Evolutionary conservation across 768 basidiomycete genomes (phyloP).

Genomic region (Auriscalpium orientale): DNA sequence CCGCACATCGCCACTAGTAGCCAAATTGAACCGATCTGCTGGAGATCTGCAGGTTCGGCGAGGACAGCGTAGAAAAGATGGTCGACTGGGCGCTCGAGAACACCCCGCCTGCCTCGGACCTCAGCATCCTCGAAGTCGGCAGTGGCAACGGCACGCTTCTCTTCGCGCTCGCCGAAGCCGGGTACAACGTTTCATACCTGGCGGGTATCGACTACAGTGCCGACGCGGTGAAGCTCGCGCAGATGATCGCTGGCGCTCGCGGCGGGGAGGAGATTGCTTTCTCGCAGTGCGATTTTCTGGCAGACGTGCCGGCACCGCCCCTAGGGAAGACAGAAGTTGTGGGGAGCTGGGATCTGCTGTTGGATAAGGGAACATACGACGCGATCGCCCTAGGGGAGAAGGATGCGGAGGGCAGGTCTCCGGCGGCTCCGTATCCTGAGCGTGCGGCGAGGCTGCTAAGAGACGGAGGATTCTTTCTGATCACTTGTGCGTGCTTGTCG

Average conservation of each 20-base stretch:
- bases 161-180: constrained; percentile 61
- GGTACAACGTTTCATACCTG: constrained; percentile 46
- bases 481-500: constrained; percentile 57
- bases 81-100: constrained; percentile 60
- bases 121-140: constrained; percentile 69
- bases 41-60: constrained; percentile 57
- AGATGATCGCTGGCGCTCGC: constrained; percentile 42
- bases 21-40: neutral
- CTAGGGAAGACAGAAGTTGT: constrained; percentile 12
- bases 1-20: too few species aligned
- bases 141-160: constrained; percentile 75
- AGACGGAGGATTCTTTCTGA: constrained; percentile 64
- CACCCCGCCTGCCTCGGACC: constrained; percentile 37
- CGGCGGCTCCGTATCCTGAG: constrained; percentile 51
- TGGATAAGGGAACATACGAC: constrained; percentile 89
- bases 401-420: constrained; percentile 43
- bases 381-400: constrained; percentile 69
- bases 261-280: constrained; percentile 42
- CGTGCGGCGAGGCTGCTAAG: constrained; percentile 51
- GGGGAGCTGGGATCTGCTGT: constrained; percentile 58
- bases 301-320: constrained; percentile 36
- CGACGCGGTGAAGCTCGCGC: constrained; percentile 60
- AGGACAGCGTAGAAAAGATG: constrained; percentile 72
- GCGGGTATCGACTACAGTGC: constrained; percentile 73
- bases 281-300: constrained; percentile 56